A percentile compares a stretch with the other conserved stretches of the same genome.
Evolutionary conservation across 2,329 filamentous ascomycete genomes (phyloP).

Genomic region (Verruconis gallopava): DNA sequence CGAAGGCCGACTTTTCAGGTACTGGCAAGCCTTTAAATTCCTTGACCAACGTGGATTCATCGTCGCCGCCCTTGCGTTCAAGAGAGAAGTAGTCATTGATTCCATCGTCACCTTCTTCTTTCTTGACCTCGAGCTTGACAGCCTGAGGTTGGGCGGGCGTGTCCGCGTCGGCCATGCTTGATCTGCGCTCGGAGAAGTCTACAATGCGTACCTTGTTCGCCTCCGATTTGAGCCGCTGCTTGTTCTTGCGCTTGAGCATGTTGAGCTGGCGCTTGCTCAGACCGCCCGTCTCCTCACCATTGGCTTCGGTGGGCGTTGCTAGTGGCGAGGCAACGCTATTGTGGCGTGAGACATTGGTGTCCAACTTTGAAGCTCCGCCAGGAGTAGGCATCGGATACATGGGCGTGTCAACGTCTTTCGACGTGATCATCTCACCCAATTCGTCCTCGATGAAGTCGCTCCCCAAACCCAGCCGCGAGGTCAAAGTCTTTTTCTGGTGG

Average conservation of each 20-base stretch:
- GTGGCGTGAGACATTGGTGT: constrained; percentile 34
- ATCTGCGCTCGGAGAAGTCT: constrained; percentile 61
- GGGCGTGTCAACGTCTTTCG: constrained; percentile 38
- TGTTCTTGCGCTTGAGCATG: constrained; percentile 85
- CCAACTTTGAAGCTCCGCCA: constrained; percentile 32
- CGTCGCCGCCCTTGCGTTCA: constrained; percentile 67
- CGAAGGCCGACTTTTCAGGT: constrained; percentile 74
- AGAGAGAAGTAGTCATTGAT: constrained; percentile 86
- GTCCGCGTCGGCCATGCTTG: constrained; percentile 47
- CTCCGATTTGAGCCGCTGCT: constrained; percentile 76
- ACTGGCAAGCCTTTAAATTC: constrained; percentile 82
- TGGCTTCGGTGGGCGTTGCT: constrained; percentile 15
- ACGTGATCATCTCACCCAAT: constrained; percentile 63
- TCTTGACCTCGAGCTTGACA: constrained; percentile 47
- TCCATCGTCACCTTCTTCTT: constrained; percentile 47
- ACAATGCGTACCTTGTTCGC: constrained; percentile 84
- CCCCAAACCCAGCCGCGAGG: constrained; percentile 67
- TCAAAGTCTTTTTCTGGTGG: constrained; percentile 81
- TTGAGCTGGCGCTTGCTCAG: constrained; percentile 91
- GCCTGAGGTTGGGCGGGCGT: constrained; percentile 41
- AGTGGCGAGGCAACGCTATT: constrained; percentile 32
- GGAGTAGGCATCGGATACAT: constrained; percentile 12
- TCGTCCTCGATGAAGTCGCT: constrained; percentile 80
- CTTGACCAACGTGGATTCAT: constrained; percentile 82
- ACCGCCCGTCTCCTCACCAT: constrained; percentile 45